Conservation (phyloP, 225 moss, liverwort and hornwort genomes). For the Physcomitrellopsis africana region DNA sequence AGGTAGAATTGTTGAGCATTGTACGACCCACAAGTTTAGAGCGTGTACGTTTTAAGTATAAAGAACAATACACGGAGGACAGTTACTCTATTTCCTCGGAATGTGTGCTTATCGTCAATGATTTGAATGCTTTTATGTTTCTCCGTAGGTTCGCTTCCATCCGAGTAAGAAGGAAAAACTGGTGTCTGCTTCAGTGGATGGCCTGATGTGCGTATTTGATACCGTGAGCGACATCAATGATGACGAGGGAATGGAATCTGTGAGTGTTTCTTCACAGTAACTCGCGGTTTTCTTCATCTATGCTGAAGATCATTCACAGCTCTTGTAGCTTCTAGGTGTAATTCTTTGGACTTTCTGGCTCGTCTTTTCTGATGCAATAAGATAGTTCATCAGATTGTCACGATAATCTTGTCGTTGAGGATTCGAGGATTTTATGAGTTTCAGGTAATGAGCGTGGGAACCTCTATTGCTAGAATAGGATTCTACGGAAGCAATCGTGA, state of each 20-base stretch:
- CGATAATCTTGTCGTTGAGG: constrained; percentile 7
- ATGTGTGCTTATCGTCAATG: not conserved
- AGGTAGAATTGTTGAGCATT: constrained; percentile 11
- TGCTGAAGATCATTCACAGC: no score
- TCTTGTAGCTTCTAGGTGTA: no score
- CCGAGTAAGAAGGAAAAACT: constrained; percentile 75
- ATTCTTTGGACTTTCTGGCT: constrained; percentile 12
- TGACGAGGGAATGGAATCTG: constrained; percentile 77
- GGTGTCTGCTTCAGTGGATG: constrained; percentile 92
- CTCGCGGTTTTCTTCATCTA: not conserved
- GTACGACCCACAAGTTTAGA: not conserved
- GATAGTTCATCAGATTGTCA: not conserved
- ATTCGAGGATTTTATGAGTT: constrained; percentile 15
- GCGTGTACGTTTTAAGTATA: constrained; percentile 3
- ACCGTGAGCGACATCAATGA: constrained; percentile 59
- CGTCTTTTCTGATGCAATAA: not conserved
- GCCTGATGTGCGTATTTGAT: constrained; percentile 77
- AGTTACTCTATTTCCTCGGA: constrained; percentile 7
- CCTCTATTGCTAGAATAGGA: constrained; percentile 82
- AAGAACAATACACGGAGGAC: not conserved
- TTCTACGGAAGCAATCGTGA: constrained; percentile 72
- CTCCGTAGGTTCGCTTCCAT: constrained; percentile 78
- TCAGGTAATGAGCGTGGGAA: constrained; percentile 78
- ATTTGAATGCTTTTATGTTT: constrained; percentile 5
- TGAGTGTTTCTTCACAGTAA: constrained; percentile 37